These are phyloP conservation scores for Penicillium chermesinum DNA, from an alignment of 495 filamentous ascomycete genomes.

Conservation along the genomic window DNA sequence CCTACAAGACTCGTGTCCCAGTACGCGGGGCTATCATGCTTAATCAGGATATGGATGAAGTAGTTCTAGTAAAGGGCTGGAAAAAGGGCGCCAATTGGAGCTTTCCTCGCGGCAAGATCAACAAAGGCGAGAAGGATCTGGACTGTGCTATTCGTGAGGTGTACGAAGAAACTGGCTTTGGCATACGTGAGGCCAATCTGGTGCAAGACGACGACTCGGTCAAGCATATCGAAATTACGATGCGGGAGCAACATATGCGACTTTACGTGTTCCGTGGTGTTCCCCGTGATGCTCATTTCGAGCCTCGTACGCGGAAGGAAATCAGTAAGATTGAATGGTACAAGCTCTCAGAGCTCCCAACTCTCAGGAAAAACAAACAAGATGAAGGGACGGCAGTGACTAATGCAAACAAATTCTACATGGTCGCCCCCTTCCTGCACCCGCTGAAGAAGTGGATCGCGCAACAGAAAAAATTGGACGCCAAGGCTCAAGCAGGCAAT, in stretches of 20 bases:
- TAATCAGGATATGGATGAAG: constrained; percentile 84
- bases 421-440: constrained; percentile 89
- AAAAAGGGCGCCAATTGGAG: constrained; percentile 96
- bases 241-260: constrained; percentile 87
- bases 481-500: constrained; percentile 23
- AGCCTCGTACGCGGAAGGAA: constrained; percentile 88
- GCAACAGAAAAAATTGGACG: constrained; percentile 68
- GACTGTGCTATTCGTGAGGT: constrained; percentile 92
- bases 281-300: constrained; percentile 77
- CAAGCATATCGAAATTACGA: constrained; percentile 78
- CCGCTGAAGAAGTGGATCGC: constrained; percentile 87
- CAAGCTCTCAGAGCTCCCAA: constrained; percentile 78
- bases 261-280: constrained; percentile 87
- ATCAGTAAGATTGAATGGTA: constrained; percentile 97
- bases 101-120: constrained; percentile 94
- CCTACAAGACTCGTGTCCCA: constrained; percentile 89
- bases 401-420: constrained; percentile 87
- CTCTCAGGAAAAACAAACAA: constrained; percentile 63
- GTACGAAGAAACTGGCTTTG: constrained; percentile 91
- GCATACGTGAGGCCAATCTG: constrained; percentile 67
- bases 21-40: constrained; percentile 91
- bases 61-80: constrained; percentile 92
- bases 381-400: constrained; percentile 47
- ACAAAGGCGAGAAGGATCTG: constrained; percentile 88
- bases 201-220: constrained; percentile 60